Evolutionary conservation across 164 flowering plant genomes (phyloP).

Genomic region (Nymphaea colorata): DNA sequence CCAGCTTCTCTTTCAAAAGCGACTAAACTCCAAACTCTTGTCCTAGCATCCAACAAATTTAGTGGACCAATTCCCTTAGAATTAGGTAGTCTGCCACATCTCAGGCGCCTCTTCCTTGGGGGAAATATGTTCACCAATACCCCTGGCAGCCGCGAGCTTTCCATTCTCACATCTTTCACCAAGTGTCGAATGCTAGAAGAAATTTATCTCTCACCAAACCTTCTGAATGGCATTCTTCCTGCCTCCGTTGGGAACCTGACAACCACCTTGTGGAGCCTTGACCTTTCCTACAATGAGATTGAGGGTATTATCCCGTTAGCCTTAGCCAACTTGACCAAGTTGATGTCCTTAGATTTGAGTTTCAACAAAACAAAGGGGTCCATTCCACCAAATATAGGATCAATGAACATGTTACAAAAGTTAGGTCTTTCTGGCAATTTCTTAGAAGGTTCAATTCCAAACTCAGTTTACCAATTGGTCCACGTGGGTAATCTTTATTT

Average conservation of each 20-base stretch:
- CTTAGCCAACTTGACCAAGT: constrained; percentile 1
- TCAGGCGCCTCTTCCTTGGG: neutral
- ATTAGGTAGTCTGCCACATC: neutral
- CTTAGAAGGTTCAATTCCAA: neutral
- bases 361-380: constrained; percentile 1
- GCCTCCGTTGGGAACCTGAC: constrained; percentile 9
- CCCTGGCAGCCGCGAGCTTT: neutral
- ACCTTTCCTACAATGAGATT: neutral
- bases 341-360: constrained; percentile 1
- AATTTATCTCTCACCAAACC: constrained; percentile 1
- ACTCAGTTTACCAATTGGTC: neutral
- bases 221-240: constrained; percentile 3
- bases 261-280: neutral
- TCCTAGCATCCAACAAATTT: constrained; percentile 5
- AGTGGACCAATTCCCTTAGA: constrained; percentile 6
- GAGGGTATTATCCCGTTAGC: constrained; percentile 7
- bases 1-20: constrained; percentile 11
- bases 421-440: neutral
- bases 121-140: constrained; percentile 2
- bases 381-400: neutral
- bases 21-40: neutral
- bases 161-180: constrained; percentile 5
- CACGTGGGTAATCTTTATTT: neutral
- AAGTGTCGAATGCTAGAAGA: constrained; percentile 6
- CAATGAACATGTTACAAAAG: neutral